Evolutionary conservation across 345 rosid genomes (phyloP).

Genomic region (Eucalyptus tenuipes): DNA sequence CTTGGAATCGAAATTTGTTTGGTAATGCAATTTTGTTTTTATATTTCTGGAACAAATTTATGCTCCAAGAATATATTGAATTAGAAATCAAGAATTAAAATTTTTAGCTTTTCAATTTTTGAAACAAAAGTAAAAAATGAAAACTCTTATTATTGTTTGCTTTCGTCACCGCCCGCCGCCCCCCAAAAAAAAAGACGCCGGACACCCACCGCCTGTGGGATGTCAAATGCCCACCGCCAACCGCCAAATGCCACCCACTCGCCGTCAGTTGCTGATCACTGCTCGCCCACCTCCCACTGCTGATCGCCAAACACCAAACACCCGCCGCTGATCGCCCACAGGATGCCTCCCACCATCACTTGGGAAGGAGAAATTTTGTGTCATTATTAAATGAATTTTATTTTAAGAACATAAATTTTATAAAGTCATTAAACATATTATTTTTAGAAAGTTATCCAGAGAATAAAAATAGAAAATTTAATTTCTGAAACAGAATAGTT

Average conservation of each 20-base stretch:
- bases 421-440: too few species aligned
- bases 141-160: accelerated
- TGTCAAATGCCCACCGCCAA: accelerated
- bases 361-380: accelerated
- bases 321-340: accelerated
- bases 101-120: accelerated
- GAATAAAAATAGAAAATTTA: too few species aligned
- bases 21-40: accelerated
- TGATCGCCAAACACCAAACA: accelerated
- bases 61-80: accelerated
- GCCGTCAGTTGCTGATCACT: accelerated
- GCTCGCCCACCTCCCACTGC: accelerated
- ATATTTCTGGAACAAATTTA: too few species aligned
- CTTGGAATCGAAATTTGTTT: accelerated
- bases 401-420: too few species aligned
- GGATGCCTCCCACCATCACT: too few species aligned
- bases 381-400: too few species aligned
- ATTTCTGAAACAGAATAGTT: accelerated
- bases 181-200: accelerated
- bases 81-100: too few species aligned
- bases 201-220: accelerated
- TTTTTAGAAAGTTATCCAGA: accelerated
- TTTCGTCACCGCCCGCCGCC: accelerated
- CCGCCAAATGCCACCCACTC: accelerated
- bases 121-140: accelerated